phyloP scores from a whole-genome alignment of 108 stramenopile species.

The Aurantiochytrium sp. region DNA sequence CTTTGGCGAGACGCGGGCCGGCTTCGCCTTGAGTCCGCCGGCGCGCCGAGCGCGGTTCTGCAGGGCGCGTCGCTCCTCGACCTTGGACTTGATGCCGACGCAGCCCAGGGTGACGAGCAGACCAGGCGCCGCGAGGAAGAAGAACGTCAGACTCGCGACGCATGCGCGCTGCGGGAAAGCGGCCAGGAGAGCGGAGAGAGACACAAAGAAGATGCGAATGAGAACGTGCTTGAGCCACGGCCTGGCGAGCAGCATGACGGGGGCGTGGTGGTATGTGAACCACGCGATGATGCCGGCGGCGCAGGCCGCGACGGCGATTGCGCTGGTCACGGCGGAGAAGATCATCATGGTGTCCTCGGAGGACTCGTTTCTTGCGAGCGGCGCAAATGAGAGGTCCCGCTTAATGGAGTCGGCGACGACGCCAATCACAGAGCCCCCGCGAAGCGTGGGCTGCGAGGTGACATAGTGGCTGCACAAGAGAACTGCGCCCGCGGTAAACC shows the following conservation, averaged over 20 bases:
- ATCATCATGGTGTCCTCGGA: neutral
- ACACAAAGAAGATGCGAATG: neutral
- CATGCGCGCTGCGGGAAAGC: neutral
- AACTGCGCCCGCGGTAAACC: neutral
- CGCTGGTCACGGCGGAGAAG: neutral
- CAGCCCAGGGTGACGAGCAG: neutral
- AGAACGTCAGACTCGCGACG: neutral
- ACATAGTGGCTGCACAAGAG: slow-evolving; percentile 2
- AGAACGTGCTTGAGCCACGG: neutral
- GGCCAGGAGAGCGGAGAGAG: neutral
- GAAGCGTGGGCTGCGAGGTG: neutral
- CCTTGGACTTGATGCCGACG: neutral
- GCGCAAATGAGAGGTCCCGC: too few species aligned
- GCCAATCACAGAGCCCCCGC: neutral
- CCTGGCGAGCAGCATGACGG: neutral
- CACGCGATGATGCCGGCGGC: neutral
- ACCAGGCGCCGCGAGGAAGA: neutral
- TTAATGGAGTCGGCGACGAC: too few species aligned
- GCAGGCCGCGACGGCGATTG: neutral
- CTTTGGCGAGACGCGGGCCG: neutral
- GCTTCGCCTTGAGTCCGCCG: neutral
- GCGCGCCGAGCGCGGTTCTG: neutral
- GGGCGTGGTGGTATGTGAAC: neutral
- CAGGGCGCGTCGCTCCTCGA: neutral
- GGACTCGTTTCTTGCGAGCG: too few species aligned